A percentile compares a stretch with the other conserved stretches of the same genome.
These are phyloP conservation scores for Tuber umbilicatum DNA, from an alignment of 495 filamentous ascomycete species.

Conservation along the genomic window DNA sequence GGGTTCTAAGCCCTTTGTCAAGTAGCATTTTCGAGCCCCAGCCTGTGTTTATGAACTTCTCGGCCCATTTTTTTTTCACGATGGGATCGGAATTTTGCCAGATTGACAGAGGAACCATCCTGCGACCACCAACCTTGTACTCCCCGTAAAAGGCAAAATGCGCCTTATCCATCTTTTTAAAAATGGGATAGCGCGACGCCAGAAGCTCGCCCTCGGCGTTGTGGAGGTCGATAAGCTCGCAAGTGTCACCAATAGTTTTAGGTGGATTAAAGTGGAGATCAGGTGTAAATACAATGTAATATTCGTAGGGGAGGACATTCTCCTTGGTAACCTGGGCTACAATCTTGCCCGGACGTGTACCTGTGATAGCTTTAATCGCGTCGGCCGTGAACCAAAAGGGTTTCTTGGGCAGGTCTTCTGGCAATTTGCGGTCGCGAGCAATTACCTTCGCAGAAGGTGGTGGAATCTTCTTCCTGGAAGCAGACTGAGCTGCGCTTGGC, in stretches of 20 bases:
- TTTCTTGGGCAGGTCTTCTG: constrained; percentile 2
- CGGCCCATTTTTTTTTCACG: constrained; percentile 32
- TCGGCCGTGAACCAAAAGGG: constrained; percentile 17
- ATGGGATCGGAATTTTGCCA: constrained; percentile 12
- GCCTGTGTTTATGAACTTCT: constrained; percentile 23
- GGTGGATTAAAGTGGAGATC: constrained; percentile 31
- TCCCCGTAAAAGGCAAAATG: constrained; percentile 29
- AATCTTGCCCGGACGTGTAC: constrained; percentile 22
- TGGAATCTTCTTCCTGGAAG: neutral
- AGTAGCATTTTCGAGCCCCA: constrained; percentile 32
- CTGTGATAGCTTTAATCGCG: constrained; percentile 24
- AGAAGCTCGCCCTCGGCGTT: constrained; percentile 21
- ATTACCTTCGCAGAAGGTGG: neutral
- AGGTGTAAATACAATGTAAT: constrained; percentile 25
- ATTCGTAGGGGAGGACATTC: constrained; percentile 14
- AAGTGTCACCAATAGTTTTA: constrained; percentile 22
- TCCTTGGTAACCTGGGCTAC: constrained; percentile 19
- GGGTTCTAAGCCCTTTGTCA: constrained; percentile 15
- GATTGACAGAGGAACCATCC: constrained; percentile 11
- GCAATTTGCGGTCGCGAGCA: neutral
- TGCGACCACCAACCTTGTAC: constrained; percentile 18
- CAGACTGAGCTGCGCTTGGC: neutral
- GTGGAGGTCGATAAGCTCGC: constrained; percentile 28
- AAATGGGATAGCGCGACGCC: constrained; percentile 13
- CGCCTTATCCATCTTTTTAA: constrained; percentile 21